Evolutionary conservation across 2,329 filamentous ascomycete species (phyloP).

Genomic region (Penicillium decumbens): DNA sequence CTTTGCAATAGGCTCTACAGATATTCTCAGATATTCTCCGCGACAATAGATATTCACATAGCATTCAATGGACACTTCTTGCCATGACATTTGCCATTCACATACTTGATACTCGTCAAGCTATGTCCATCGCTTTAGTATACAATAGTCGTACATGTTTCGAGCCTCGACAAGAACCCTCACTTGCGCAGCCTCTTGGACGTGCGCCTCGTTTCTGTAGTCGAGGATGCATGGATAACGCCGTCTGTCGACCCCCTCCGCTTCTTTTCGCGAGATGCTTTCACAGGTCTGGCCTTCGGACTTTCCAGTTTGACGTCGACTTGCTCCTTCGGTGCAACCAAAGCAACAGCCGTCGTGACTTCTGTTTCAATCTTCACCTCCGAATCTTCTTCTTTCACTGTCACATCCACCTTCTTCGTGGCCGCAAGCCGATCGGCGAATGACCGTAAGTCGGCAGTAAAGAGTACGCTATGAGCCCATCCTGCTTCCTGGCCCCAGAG

Average conservation of each 20-base stretch:
- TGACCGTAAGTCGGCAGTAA: constrained; percentile 82
- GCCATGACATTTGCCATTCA: neutral
- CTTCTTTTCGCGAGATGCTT: constrained; percentile 13
- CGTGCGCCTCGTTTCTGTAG: constrained; percentile 26
- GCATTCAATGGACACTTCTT: neutral
- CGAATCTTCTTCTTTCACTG: constrained; percentile 28
- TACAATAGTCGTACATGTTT: neutral
- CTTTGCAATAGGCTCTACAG: constrained; percentile 10
- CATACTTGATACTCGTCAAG: neutral
- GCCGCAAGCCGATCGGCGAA: constrained; percentile 65
- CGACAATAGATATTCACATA: neutral
- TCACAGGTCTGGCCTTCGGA: constrained; percentile 11
- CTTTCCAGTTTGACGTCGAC: constrained; percentile 19
- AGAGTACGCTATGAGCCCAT: constrained; percentile 96
- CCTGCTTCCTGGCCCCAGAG: constrained; percentile 93
- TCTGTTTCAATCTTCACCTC: constrained; percentile 27
- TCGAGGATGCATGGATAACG: constrained; percentile 20
- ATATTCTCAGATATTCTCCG: too few relatives aligned
- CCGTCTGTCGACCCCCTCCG: constrained; percentile 15
- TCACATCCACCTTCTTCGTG: constrained; percentile 36
- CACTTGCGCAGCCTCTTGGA: constrained; percentile 30
- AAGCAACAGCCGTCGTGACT: constrained; percentile 24
- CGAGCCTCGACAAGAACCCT: neutral
- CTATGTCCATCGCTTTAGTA: neutral
- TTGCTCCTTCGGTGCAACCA: constrained; percentile 23